phyloP scores from a whole-genome alignment of 139 green algal genomes.

The Zygnema circumcarinatum region DNA sequence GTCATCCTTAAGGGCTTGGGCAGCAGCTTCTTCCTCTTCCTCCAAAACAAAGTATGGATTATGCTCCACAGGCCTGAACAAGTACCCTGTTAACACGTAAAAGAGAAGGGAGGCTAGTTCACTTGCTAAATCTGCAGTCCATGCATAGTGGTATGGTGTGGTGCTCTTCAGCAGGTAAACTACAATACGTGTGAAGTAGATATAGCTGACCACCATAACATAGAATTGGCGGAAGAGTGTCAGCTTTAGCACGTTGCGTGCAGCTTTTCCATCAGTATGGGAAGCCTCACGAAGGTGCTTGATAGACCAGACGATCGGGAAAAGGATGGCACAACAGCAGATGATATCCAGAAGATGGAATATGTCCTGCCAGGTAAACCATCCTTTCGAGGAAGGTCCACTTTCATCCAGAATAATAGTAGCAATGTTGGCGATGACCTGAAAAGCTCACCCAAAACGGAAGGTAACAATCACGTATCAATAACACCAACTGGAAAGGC shows the following conservation, averaged over 20 bases:
- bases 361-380: conserved; percentile 93
- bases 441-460: conserved; percentile 3
- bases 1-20: conserved; percentile 51
- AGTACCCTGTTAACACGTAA: conserved; percentile 83
- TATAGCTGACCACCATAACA: conserved; percentile 87
- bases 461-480: too few relatives aligned
- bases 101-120: conserved; percentile 89
- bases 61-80: conserved; percentile 75
- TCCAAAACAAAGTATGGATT: conserved; percentile 84
- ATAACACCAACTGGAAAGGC: conserved; percentile 16
- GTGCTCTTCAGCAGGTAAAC: conserved; percentile 89
- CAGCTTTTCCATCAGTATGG: conserved; percentile 72
- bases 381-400: conserved; percentile 75
- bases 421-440: conserved; percentile 91
- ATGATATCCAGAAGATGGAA: conserved; percentile 97
- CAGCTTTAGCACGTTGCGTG: conserved; percentile 84
- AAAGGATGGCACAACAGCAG: conserved; percentile 97
- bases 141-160: conserved; percentile 79
- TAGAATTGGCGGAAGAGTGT: conserved; percentile 96
- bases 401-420: conserved; percentile 90
- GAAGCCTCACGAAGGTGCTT: conserved; percentile 82
- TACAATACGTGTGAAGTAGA: conserved; percentile 99
- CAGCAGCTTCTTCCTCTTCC: conserved; percentile 67
- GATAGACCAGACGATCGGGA: conserved; percentile 98
- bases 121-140: conserved; percentile 72